A percentile compares a stretch with the other conserved stretches of the same genome.
Evolutionary conservation across 208 protist genomes (phyloP).

Genomic region (Phytomonas sp.): DNA sequence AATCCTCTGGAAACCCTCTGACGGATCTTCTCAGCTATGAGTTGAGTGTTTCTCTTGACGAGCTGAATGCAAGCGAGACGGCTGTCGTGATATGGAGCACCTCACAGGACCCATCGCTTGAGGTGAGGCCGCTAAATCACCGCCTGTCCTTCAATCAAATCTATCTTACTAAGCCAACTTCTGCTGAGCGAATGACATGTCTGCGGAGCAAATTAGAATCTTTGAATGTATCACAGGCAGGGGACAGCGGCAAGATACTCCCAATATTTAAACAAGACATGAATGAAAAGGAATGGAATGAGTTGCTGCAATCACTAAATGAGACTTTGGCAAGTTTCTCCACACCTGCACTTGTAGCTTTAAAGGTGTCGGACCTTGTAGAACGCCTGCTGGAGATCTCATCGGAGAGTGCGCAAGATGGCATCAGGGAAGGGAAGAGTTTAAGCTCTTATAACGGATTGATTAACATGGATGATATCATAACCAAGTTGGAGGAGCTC

Average conservation of each 20-base stretch:
- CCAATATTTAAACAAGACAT: not conserved
- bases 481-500: conserved; percentile 55
- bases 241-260: not conserved
- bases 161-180: not conserved
- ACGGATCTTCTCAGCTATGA: conserved; percentile 31
- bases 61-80: conserved; percentile 9
- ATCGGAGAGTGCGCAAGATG: not conserved
- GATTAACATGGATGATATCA: conserved; percentile 30
- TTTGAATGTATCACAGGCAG: not conserved
- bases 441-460: conserved; percentile 3
- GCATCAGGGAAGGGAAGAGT: not conserved
- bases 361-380: not conserved
- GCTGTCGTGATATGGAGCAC: conserved; percentile 15
- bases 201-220: not conserved
- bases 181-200: not conserved
- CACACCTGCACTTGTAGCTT: not conserved
- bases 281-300: not conserved
- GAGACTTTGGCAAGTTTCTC: not conserved
- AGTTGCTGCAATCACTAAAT: not conserved
- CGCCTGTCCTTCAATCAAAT: not conserved
- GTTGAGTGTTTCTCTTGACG: conserved; percentile 38
- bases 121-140: not conserved
- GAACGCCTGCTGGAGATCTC: not conserved
- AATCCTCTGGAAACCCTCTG: conserved; percentile 20
- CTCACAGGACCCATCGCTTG: not conserved